Conservation (phyloP, 2,329 filamentous ascomycete genomes). For the Sphaerulina populicola region DNA sequence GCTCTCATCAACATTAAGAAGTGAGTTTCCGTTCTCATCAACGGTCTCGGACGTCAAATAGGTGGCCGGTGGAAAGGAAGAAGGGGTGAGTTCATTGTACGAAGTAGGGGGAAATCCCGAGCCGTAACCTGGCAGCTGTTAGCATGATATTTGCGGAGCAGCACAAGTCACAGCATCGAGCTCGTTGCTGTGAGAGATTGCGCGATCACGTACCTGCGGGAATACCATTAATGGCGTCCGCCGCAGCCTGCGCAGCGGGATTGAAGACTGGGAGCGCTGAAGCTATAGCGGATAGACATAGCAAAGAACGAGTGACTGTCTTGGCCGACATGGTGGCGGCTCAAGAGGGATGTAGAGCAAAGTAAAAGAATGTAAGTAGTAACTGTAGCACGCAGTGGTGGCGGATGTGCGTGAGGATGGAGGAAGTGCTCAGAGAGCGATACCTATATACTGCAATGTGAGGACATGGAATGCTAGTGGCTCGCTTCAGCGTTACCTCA, state of each 20-base stretch:
- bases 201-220: not conserved
- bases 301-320: conserved; percentile 15
- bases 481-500: conserved; percentile 5
- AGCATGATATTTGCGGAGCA: too few relatives aligned
- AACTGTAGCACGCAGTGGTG: conserved; percentile 8
- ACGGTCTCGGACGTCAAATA: too few relatives aligned
- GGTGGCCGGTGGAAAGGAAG: not conserved
- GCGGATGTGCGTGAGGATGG: conserved; percentile 9
- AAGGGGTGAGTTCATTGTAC: not conserved
- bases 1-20: too few relatives aligned
- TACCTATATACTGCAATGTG: conserved; percentile 12
- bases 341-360: conserved; percentile 8
- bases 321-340: conserved; percentile 11
- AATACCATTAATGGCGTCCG: not conserved
- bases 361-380: conserved; percentile 13
- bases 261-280: conserved; percentile 9
- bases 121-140: too few relatives aligned
- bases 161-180: too few relatives aligned
- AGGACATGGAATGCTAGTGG: conserved; percentile 2
- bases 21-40: too few relatives aligned
- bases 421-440: conserved; percentile 1
- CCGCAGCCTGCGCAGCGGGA: not conserved
- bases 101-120: too few relatives aligned
- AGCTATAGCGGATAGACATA: conserved; percentile 12
- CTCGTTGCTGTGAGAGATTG: too few relatives aligned